phyloP scores from a whole-genome alignment of 169 alveolate genomes.

The Fabrea salina region DNA sequence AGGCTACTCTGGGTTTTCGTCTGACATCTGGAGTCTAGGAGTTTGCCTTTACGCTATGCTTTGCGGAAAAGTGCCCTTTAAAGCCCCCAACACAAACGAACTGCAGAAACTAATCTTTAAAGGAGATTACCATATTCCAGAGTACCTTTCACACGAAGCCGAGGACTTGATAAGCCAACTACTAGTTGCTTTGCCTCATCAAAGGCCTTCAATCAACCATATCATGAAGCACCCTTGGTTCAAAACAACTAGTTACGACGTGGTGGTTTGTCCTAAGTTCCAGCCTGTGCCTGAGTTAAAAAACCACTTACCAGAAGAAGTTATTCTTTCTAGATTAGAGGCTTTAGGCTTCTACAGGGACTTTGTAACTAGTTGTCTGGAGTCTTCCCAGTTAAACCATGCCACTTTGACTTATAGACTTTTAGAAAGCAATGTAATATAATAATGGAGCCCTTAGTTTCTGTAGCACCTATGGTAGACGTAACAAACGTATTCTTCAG shows the following conservation, averaged over 20 bases:
- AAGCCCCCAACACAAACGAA: constrained; percentile 45
- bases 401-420: too few species aligned
- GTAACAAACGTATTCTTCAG: constrained; percentile 89
- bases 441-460: constrained; percentile 58
- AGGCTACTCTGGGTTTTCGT: constrained; percentile 73
- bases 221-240: constrained; percentile 69
- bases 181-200: constrained; percentile 56
- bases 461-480: constrained; percentile 96
- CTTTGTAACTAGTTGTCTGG: too few species aligned
- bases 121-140: constrained; percentile 49
- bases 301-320: too few species aligned
- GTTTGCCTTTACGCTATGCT: constrained; percentile 75
- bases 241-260: too few species aligned
- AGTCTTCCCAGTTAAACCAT: too few species aligned
- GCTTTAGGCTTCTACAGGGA: too few species aligned
- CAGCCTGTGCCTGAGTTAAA: too few species aligned
- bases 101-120: constrained; percentile 41
- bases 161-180: constrained; percentile 47
- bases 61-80: constrained; percentile 77
- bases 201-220: constrained; percentile 47
- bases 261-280: too few species aligned
- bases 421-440: too few species aligned
- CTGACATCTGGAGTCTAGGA: constrained; percentile 86
- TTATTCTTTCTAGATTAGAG: too few species aligned
- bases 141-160: constrained; percentile 46